Evolutionary conservation across 139 green algal species (phyloP), one percentile per base, ranked within the genome.

Genomic region (Diplosphaera chodatii): DNA sequence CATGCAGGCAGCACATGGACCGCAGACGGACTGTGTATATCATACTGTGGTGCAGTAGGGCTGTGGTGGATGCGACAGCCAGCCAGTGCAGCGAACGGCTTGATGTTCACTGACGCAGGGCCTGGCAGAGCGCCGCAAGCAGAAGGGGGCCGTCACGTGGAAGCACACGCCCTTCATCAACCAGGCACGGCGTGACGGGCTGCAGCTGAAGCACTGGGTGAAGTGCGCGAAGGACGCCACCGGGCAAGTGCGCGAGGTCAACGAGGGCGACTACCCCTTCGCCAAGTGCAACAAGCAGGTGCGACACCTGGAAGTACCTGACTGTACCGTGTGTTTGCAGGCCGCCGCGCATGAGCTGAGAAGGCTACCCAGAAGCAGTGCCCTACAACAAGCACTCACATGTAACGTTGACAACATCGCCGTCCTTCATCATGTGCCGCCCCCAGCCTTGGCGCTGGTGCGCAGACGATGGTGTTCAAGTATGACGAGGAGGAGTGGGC

Each of bases 211-310:
- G 29, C 88, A 95, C 74, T 97, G 92, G 92, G 77, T 87, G 5
- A 96, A 97, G 63, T 89, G 87, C 80, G 92, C 83, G 72, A 91
- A 88, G 40, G 86, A 96, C 56, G 81, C 82, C 3, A 83, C 78
- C 23, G 89, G 91, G 6, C 73, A 79, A 4, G 80, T 94, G 25
- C 72, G 81, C 2, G 83, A 90, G 40, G 82, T 81, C 0, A 81
- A 94, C 0, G 80, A 89, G 15, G 78, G 78, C 0, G 88, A 93
- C 27, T 97, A 97, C 73, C 72, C 82, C 0, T 97, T 92, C 80
- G 87, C 87, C 20, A 96, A 96, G 74, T 94, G 89, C 82, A 97
- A 97, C 80, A 96, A 92, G 48, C 88, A 93, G 87, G 90, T 92
- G 75, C 4, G 59, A 48, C 10, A n/a, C 37, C 37, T 48, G 37